A percentile compares a stretch with the other conserved stretches of the same genome.
These are phyloP conservation scores for Nigrospora osmanthi DNA, from an alignment of 2,329 filamentous ascomycete species.

Conservation along the genomic window DNA sequence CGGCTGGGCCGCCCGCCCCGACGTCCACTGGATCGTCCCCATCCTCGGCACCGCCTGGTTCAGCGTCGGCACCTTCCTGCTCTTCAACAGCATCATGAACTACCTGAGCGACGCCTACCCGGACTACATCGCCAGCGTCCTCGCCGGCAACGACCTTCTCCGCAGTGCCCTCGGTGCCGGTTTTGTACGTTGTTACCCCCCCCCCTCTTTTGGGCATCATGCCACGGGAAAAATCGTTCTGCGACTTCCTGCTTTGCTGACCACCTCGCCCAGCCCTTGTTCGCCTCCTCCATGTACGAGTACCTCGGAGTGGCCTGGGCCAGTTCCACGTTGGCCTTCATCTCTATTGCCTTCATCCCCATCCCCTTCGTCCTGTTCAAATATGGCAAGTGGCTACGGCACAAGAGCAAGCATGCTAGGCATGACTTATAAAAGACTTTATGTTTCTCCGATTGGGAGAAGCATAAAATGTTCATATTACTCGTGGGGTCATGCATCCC, in stretches of 20 bases:
- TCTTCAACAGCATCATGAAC: slow-evolving; percentile 16
- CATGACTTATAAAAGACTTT: slow-evolving; percentile 9
- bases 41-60: slow-evolving; percentile 44
- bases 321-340: slow-evolving; percentile 11
- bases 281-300: slow-evolving; percentile 11
- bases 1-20: slow-evolving; percentile 44
- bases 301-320: slow-evolving; percentile 14
- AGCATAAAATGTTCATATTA: background rate
- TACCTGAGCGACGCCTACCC: slow-evolving; percentile 16
- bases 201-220: no score
- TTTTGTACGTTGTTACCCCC: slow-evolving; percentile 9
- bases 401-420: slow-evolving; percentile 13
- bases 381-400: slow-evolving; percentile 11
- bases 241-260: no score
- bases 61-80: slow-evolving; percentile 11
- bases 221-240: no score
- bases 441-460: no score
- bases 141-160: slow-evolving; percentile 15
- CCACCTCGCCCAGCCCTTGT: slow-evolving; percentile 7
- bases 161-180: slow-evolving; percentile 11
- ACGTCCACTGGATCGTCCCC: slow-evolving; percentile 48
- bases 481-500: no score
- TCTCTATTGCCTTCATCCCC: slow-evolving; percentile 12
- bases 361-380: slow-evolving; percentile 14
- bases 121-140: slow-evolving; percentile 11